These are phyloP conservation scores for Hemerocallis citrina DNA, from an alignment of 106 monocot species.

Conservation along the genomic window DNA sequence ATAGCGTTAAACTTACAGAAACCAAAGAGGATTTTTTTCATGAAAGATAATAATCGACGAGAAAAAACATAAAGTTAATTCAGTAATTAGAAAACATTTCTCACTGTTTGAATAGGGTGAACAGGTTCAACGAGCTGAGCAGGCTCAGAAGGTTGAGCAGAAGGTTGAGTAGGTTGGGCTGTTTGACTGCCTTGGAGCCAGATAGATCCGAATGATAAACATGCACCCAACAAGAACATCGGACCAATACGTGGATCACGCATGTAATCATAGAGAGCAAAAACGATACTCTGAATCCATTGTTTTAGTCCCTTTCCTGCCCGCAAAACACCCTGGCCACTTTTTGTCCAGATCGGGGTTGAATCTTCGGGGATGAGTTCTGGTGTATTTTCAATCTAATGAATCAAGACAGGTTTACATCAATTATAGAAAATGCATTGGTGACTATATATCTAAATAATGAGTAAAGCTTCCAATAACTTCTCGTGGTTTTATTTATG, in stretches of 20 bases:
- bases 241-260: slow-evolving; percentile 82
- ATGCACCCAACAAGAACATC: slow-evolving; percentile 56
- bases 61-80: neutral
- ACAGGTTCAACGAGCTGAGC: too few species aligned
- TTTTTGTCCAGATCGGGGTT: slow-evolving; percentile 29
- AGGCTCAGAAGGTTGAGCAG: too few species aligned
- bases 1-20: too few species aligned
- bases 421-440: neutral
- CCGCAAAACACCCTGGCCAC: slow-evolving; percentile 19
- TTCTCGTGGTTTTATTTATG: too few species aligned
- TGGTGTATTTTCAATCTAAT: slow-evolving; percentile 58
- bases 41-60: neutral
- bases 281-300: slow-evolving; percentile 18
- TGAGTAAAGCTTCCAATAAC: neutral
- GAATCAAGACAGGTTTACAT: neutral
- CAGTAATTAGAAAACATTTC: neutral
- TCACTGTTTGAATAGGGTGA: slow-evolving; percentile 19
- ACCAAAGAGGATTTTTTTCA: neutral
- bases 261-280: slow-evolving; percentile 24
- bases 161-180: slow-evolving; percentile 6
- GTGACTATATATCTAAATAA: neutral
- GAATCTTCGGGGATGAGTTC: slow-evolving; percentile 75
- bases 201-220: slow-evolving; percentile 73
- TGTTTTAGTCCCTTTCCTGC: slow-evolving; percentile 29
- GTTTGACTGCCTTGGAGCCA: slow-evolving; percentile 41